Conservation (phyloP, 2,329 filamentous ascomycete genomes). For the Colletotrichum sp. region DNA sequence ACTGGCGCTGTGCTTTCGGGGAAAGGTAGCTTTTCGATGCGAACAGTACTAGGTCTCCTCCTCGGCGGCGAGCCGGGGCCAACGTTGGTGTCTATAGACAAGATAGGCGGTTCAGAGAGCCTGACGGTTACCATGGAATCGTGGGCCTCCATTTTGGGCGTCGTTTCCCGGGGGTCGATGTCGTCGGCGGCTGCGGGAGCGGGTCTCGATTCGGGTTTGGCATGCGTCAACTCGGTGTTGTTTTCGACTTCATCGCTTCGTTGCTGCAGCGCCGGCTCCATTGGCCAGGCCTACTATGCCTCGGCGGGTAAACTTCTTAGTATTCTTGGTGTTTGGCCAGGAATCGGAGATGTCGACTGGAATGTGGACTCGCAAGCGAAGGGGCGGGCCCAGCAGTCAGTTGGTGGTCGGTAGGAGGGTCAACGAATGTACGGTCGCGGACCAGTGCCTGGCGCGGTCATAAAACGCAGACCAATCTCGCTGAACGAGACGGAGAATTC, state of each 20-base stretch:
- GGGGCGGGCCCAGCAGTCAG: not conserved
- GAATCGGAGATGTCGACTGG: not conserved
- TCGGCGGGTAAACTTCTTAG: not conserved
- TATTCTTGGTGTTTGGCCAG: slow-evolving; percentile 1
- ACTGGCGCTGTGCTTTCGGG: not conserved
- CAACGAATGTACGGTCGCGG: slow-evolving; percentile 4
- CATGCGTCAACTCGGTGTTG: slow-evolving; percentile 17
- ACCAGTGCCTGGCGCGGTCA: not conserved
- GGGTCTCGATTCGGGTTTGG: slow-evolving; percentile 16
- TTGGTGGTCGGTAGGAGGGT: slow-evolving; percentile 1
- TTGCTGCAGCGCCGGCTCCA: slow-evolving; percentile 20
- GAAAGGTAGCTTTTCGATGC: slow-evolving; percentile 14
- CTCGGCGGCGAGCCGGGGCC: slow-evolving; percentile 15
- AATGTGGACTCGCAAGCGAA: slow-evolving; percentile 7
- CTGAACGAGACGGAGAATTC: not conserved
- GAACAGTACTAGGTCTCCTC: slow-evolving; percentile 21
- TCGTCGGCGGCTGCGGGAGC: not conserved
- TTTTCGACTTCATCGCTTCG: slow-evolving; percentile 11
- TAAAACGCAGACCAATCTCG: slow-evolving; percentile 13
- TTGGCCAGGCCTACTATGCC: slow-evolving; percentile 7
- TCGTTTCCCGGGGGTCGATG: slow-evolving; percentile 11
- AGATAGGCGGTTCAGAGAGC: slow-evolving; percentile 66
- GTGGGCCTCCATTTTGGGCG: slow-evolving; percentile 36
- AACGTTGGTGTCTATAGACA: slow-evolving; percentile 55
- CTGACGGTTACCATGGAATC: slow-evolving; percentile 82